Evolutionary conservation across 495 filamentous ascomycete species (phyloP).

Genomic region (Hypoxylon subgilvum): DNA sequence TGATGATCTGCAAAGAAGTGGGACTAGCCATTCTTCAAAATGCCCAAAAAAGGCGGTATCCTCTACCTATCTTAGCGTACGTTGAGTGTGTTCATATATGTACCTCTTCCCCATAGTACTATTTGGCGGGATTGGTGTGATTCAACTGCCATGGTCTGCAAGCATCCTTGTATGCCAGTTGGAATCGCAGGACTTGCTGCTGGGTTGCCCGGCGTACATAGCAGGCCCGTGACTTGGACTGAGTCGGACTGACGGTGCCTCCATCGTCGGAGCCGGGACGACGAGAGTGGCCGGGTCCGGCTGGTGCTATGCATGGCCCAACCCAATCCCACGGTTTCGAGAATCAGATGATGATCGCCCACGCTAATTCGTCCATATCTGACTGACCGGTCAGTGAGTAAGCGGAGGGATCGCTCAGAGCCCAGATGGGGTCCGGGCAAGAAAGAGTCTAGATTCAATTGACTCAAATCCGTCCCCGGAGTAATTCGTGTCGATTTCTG

Average conservation of each 20-base stretch:
- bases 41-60: too few species aligned
- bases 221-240: slow-evolving; percentile 5
- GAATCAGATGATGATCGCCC: slow-evolving; percentile 6
- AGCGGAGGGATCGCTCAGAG: slow-evolving; percentile 18
- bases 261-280: slow-evolving; percentile 11
- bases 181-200: not conserved
- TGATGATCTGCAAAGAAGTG: too few species aligned
- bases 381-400: slow-evolving; percentile 11
- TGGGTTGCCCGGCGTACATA: not conserved
- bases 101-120: not conserved
- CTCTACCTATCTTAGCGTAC: too few species aligned
- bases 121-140: slow-evolving; percentile 15
- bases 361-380: slow-evolving; percentile 22
- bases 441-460: slow-evolving; percentile 6
- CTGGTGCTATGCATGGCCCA: not conserved
- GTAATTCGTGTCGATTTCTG: not conserved
- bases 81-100: not conserved
- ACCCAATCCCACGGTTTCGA: not conserved
- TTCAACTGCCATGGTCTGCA: slow-evolving; percentile 12
- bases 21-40: too few species aligned
- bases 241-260: not conserved
- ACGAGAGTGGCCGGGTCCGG: slow-evolving; percentile 8
- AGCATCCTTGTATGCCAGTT: slow-evolving; percentile 11
- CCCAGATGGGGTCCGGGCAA: slow-evolving; percentile 4
- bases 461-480: slow-evolving; percentile 11